Evolutionary conservation across 1,139 yeast genomes (phyloP), one percentile per base, ranked within the genome.

Genomic region (Debaryomyces nepalensis): DNA sequence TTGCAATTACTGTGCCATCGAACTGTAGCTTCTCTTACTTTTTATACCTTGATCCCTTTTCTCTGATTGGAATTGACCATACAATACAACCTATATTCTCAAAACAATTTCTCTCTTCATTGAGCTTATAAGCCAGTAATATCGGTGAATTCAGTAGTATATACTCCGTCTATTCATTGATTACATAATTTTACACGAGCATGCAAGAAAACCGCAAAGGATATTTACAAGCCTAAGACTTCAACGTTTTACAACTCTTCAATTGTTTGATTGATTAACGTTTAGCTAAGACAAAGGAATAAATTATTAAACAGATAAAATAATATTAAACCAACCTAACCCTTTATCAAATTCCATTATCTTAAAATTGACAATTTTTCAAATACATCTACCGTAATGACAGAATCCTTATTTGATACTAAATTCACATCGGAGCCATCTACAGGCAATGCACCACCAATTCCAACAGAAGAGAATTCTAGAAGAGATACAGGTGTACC

Each of bases 381-480:
- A 29, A 20, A 24, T 31, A 22, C 34, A 37, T 23, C 34, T 30
- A 15, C 33, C 18, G 31, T 20, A 26, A 69, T 69, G 74, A 68
- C 74, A 32, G 75, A 69, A 59, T 68, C 74, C 20, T 66, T 69
- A 52, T 69, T 69, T 48, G 75, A 69, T 48, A 67, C 72, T 33
- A 65, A 66, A 34, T 66, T 64, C 51, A 58, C 65, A 33, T 52
- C 64, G 12, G 66, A 63, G 31, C 53, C 41, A 27, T 43, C 46
- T 14, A 29, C 45, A 15, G 31, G 41, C 26, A 33, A 37, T 23
- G 19, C 54, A 9, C 32, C 47, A 4, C 36, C 21, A 4, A 37
- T 37, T 19, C 12, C 21, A 2, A 30, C 23, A 7, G 36, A 36
- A 15, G 26, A 37, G 8, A 24, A 38, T 19, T 21, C 29, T n/a